Evolutionary conservation across 1,284 basidiomycete genomes (phyloP).

Genomic region (Papiliotrema laurentii): DNA sequence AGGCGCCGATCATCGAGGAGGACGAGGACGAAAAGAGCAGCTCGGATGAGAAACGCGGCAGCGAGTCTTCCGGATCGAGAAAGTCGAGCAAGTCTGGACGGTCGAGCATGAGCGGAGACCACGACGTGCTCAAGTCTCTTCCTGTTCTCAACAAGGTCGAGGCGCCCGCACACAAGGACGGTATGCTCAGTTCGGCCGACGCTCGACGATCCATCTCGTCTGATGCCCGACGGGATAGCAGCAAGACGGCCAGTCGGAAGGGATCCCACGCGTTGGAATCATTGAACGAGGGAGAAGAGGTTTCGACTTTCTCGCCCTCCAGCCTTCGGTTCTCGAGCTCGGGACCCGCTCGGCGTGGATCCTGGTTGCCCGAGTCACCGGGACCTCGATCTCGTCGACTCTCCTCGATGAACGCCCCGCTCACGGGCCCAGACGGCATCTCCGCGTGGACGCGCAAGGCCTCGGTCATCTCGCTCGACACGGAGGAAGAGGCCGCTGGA

Average conservation of each 20-base stretch:
- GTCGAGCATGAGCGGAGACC: background rate
- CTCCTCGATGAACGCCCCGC: slow-evolving; percentile 29
- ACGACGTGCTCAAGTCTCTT: slow-evolving; percentile 3
- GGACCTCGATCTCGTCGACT: slow-evolving; percentile 20
- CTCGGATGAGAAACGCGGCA: background rate
- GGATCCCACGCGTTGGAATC: slow-evolving; percentile 15
- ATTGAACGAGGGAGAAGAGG: slow-evolving; percentile 16
- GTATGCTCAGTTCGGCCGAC: background rate
- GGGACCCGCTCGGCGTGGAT: slow-evolving; percentile 19
- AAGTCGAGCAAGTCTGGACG: background rate
- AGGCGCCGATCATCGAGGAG: slow-evolving; percentile 13
- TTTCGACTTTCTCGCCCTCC: slow-evolving; percentile 16
- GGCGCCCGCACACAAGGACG: background rate
- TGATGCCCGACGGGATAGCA: background rate
- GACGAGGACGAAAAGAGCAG: slow-evolving; percentile 13
- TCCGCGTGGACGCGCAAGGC: slow-evolving; percentile 41
- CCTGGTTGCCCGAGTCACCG: slow-evolving; percentile 25
- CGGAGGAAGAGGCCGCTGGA: slow-evolving; percentile 21
- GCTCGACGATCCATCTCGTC: background rate
- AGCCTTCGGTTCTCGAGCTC: slow-evolving; percentile 9
- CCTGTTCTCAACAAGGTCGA: slow-evolving; percentile 1
- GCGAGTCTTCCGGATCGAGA: background rate
- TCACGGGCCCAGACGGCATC: slow-evolving; percentile 27
- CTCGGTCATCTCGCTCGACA: slow-evolving; percentile 29
- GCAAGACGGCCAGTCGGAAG: slow-evolving; percentile 9